Conservation (phyloP, 495 filamentous ascomycete species). For the Xylaria nigripes region DNA sequence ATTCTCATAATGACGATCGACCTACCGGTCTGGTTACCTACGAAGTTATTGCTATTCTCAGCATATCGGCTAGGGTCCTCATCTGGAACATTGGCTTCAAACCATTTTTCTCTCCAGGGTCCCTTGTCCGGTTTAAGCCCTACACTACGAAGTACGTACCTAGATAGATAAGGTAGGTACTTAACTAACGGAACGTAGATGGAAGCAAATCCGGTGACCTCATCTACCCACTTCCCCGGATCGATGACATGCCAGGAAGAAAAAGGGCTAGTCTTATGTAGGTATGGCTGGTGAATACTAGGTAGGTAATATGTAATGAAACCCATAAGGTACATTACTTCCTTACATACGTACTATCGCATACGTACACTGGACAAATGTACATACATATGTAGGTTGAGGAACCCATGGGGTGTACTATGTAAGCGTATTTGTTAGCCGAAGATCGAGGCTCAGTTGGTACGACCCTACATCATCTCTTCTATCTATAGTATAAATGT, state of each 20-base stretch:
- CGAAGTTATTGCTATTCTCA: not conserved
- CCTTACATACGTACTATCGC: no score
- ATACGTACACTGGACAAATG: no score
- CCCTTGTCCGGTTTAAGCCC: constrained; percentile 5
- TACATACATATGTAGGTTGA: not conserved
- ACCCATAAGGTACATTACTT: no score
- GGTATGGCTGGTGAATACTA: not conserved
- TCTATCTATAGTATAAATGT: not conserved
- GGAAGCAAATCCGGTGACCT: not conserved
- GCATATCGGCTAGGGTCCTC: not conserved
- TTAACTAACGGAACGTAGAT: no score
- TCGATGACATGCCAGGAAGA: not conserved
- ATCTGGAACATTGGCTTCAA: constrained; percentile 8
- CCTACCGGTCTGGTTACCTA: not conserved
- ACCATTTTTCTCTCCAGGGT: not conserved
- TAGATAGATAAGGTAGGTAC: not conserved
- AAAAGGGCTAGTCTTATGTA: not conserved
- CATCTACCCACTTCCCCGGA: constrained; percentile 7
- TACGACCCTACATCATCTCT: not conserved
- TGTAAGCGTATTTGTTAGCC: not conserved
- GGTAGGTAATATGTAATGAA: no score
- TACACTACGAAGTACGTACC: not conserved
- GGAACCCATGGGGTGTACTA: not conserved
- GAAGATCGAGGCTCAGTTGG: constrained; percentile 8
- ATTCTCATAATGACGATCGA: not conserved